Conservation (phyloP, 257 asterid genomes). For the Cruciata laevipes region DNA sequence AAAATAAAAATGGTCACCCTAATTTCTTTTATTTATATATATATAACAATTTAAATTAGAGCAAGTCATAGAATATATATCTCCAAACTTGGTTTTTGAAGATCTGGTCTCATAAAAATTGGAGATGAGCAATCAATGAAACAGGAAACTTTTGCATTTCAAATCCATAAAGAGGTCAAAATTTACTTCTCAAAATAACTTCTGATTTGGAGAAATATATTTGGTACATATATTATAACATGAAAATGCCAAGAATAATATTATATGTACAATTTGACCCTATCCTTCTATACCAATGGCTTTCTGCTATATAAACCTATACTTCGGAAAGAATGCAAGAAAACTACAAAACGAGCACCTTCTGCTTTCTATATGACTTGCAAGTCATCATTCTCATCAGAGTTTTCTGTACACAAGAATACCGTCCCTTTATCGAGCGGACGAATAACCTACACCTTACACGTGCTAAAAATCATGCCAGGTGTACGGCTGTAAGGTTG, state of each 20-base stretch:
- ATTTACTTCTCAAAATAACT: not conserved
- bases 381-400: not conserved
- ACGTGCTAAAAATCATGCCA: constrained; percentile 15
- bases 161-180: not conserved
- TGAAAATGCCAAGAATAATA: not conserved
- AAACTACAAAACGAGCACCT: constrained; percentile 1
- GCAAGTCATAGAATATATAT: no score
- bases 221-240: not conserved
- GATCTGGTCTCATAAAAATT: no score
- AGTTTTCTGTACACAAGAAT: constrained; percentile 9
- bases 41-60: no score
- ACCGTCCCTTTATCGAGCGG: constrained; percentile 6
- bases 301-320: not conserved
- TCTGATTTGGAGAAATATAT: no score
- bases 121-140: no score
- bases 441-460: constrained; percentile 12
- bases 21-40: no score
- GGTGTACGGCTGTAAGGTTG: constrained; percentile 21
- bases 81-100: no score
- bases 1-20: no score
- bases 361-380: not conserved
- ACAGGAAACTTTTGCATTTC: no score
- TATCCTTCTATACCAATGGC: not conserved
- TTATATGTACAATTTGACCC: constrained; percentile 11
- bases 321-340: not conserved